Evolutionary conservation across 768 basidiomycete species (phyloP).

Genomic region (Russula abietina): DNA sequence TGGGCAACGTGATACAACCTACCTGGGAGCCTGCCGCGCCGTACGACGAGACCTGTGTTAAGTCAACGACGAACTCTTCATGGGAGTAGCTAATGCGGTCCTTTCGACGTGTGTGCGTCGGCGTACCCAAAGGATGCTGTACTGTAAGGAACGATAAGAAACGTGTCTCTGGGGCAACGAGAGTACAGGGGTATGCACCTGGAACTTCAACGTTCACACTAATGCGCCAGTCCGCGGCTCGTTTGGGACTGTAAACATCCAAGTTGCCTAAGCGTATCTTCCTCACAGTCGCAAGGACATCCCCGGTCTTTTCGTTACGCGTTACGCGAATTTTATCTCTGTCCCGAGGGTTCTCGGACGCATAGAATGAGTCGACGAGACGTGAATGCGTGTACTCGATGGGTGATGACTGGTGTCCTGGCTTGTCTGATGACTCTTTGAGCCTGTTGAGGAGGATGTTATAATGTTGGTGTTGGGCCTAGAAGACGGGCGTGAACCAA

Average conservation of each 20-base stretch:
- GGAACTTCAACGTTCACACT: conserved; percentile 91
- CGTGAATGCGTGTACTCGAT: conserved; percentile 72
- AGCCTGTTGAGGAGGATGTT: conserved; percentile 84
- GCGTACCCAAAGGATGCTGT: conserved; percentile 57
- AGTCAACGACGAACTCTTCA: conserved; percentile 87
- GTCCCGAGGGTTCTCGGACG: conserved; percentile 35
- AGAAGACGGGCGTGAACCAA: conserved; percentile 10
- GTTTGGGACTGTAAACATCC: conserved; percentile 80
- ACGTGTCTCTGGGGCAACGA: neutral
- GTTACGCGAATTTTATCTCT: conserved; percentile 75
- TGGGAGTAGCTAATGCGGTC: conserved; percentile 91
- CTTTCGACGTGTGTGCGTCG: conserved; percentile 64
- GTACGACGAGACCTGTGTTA: conserved; percentile 80
- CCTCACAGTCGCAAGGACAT: conserved; percentile 62
- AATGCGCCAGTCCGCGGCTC: conserved; percentile 84
- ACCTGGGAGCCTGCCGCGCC: conserved; percentile 46
- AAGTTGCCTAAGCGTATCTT: conserved; percentile 84
- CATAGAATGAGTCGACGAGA: conserved; percentile 76
- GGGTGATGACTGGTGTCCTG: conserved; percentile 48
- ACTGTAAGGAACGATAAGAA: conserved; percentile 36
- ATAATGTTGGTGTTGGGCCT: conserved; percentile 85
- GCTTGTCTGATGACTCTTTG: conserved; percentile 48
- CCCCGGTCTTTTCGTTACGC: conserved; percentile 64
- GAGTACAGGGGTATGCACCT: conserved; percentile 42
- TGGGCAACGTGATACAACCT: conserved; percentile 26